Evolutionary conservation across 139 green algal genomes (phyloP).

Genomic region (Eudorina sp.): DNA sequence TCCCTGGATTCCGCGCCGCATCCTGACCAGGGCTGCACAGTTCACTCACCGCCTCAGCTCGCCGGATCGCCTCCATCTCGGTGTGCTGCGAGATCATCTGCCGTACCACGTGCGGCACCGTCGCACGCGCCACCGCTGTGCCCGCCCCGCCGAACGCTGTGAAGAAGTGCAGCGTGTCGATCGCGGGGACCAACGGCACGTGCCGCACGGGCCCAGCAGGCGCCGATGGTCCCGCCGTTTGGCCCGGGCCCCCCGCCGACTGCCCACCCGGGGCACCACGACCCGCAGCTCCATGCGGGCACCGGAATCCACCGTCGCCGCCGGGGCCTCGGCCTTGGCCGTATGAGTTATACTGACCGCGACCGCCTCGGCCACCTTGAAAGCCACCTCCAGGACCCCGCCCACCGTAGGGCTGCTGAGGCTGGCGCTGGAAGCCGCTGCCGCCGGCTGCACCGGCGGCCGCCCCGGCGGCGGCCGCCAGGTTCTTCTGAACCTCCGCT

Average conservation of each 20-base stretch:
- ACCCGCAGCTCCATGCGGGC: neutral
- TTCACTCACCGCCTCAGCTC: conserved; percentile 64
- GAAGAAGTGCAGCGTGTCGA: conserved; percentile 72
- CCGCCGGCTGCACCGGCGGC: neutral
- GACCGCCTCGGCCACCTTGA: neutral
- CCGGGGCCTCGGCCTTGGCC: neutral
- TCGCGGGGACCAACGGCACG: conserved; percentile 61
- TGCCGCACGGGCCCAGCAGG: conserved; percentile 19
- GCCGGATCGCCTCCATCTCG: conserved; percentile 76
- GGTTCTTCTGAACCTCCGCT: conserved; percentile 23
- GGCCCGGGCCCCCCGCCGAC: neutral
- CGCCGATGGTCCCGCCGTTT: neutral
- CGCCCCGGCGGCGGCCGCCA: neutral
- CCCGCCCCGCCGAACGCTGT: neutral
- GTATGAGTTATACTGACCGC: conserved; percentile 2
- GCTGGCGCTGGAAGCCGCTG: neutral
- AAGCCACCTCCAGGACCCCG: neutral
- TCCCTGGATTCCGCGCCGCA: neutral
- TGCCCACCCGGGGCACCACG: neutral
- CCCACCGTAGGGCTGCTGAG: neutral
- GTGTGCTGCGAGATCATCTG: conserved; percentile 84
- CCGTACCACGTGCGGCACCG: conserved; percentile 74
- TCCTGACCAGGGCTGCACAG: neutral
- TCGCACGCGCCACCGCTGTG: neutral
- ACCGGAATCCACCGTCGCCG: neutral